Evolutionary conservation across 495 filamentous ascomycete genomes (phyloP).

Genomic region (Trypethelium eluteriae): DNA sequence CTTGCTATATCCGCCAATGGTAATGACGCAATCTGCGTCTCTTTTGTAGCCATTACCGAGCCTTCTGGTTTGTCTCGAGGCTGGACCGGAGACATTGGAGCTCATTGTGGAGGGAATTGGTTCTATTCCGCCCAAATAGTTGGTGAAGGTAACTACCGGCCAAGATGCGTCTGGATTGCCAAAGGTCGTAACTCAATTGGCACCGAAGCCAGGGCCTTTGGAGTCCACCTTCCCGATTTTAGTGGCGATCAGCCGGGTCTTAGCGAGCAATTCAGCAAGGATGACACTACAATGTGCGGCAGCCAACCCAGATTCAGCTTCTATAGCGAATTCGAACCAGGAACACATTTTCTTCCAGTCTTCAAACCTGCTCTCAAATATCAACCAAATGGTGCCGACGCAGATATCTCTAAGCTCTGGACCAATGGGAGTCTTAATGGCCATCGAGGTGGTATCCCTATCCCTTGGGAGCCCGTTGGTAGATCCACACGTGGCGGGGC

Average conservation of each 20-base stretch:
- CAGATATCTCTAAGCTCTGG: neutral
- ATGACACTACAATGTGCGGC: neutral
- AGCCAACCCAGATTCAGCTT: slow-evolving; percentile 6
- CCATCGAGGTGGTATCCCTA: neutral
- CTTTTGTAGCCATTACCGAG: neutral
- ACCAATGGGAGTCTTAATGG: neutral
- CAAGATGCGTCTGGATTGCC: neutral
- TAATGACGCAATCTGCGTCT: neutral
- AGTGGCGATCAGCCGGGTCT: neutral
- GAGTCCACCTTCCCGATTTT: slow-evolving; percentile 5
- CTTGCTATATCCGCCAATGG: slow-evolving; percentile 7
- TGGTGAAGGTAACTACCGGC: neutral
- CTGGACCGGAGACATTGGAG: slow-evolving; percentile 5
- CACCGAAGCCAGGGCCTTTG: neutral
- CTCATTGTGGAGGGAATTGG: neutral
- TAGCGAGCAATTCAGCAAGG: neutral
- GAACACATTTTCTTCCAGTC: neutral
- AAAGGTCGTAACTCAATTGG: neutral
- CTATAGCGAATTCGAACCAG: neutral
- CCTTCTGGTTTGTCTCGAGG: neutral
- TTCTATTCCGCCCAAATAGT: slow-evolving; percentile 7
- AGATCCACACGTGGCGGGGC: no score
- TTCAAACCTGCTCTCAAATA: slow-evolving; percentile 5
- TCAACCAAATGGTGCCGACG: neutral
- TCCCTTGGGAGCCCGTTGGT: neutral